Conservation (phyloP, 2,329 filamentous ascomycete genomes). For the Nigrospora oryzae region DNA sequence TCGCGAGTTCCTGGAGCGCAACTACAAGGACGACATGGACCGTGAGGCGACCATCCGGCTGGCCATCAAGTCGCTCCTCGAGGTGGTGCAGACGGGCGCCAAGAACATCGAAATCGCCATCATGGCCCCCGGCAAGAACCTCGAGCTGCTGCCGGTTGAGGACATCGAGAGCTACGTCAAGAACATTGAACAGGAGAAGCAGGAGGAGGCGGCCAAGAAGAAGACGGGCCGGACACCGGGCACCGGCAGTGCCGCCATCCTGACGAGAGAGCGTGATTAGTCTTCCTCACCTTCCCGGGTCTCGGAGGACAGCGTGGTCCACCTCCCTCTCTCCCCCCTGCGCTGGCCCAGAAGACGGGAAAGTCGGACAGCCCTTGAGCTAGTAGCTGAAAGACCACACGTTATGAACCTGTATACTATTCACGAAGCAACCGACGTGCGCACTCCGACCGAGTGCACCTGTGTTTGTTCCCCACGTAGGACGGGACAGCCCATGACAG, state of each 20-base stretch:
- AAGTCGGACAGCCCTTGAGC: no score
- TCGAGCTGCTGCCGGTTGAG: constrained; percentile 92
- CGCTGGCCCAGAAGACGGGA: no score
- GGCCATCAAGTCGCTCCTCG: constrained; percentile 94
- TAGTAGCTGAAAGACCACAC: no score
- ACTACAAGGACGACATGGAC: constrained; percentile 98
- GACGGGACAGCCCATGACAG: no score
- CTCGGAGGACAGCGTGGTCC: background rate
- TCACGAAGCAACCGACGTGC: no score
- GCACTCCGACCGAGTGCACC: no score
- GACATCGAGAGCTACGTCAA: constrained; percentile 97
- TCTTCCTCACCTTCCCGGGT: background rate
- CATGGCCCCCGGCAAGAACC: constrained; percentile 84
- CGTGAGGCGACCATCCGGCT: constrained; percentile 92
- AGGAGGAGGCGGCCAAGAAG: constrained; percentile 96
- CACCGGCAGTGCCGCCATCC: constrained; percentile 62
- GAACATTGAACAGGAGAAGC: constrained; percentile 98
- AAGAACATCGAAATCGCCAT: constrained; percentile 99
- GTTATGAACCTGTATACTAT: no score
- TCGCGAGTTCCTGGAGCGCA: constrained; percentile 94
- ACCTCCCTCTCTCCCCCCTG: no score
- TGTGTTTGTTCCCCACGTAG: no score
- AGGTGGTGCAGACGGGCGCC: constrained; percentile 96
- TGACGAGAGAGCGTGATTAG: constrained; percentile 49
- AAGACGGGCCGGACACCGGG: constrained; percentile 73